phyloP scores from a whole-genome alignment of 75 land plant species.

The Sequoia sempervirens region DNA sequence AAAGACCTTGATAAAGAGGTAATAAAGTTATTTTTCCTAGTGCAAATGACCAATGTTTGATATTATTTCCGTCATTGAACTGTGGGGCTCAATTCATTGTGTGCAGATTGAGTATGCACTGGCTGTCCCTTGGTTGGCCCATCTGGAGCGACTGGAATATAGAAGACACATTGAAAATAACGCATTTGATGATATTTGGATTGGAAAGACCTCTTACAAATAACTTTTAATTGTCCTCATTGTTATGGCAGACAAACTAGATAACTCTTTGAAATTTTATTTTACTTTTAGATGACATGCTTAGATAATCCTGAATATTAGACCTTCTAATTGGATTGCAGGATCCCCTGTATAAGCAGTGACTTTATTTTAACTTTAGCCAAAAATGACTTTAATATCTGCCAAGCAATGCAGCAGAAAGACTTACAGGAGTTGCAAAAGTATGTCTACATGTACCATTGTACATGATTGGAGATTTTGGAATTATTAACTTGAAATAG shows the following conservation, averaged over 20 bases:
- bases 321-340: conserved; percentile 18
- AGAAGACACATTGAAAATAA: conserved; percentile 48
- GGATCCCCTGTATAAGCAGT: conserved; percentile 42
- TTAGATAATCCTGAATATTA: background rate
- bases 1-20: conserved; percentile 19
- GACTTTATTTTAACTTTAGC: conserved; percentile 53
- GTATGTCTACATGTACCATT: conserved; percentile 24
- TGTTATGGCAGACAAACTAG: background rate
- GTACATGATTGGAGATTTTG: background rate
- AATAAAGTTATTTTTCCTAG: conserved; percentile 7
- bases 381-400: conserved; percentile 63
- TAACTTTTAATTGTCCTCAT: conserved; percentile 14
- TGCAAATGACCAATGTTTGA: background rate
- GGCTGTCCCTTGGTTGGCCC: conserved; percentile 37
- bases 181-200: conserved; percentile 22
- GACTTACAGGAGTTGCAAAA: conserved; percentile 60
- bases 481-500: background rate
- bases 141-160: conserved; percentile 42
- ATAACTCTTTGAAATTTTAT: background rate
- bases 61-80: background rate
- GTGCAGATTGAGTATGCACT: conserved; percentile 59
- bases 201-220: conserved; percentile 59
- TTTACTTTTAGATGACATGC: background rate
- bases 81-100: background rate
- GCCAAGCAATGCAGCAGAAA: conserved; percentile 51